Conservation (phyloP, 2,329 filamentous ascomycete genomes). For the Ambrosiella beaveri region DNA sequence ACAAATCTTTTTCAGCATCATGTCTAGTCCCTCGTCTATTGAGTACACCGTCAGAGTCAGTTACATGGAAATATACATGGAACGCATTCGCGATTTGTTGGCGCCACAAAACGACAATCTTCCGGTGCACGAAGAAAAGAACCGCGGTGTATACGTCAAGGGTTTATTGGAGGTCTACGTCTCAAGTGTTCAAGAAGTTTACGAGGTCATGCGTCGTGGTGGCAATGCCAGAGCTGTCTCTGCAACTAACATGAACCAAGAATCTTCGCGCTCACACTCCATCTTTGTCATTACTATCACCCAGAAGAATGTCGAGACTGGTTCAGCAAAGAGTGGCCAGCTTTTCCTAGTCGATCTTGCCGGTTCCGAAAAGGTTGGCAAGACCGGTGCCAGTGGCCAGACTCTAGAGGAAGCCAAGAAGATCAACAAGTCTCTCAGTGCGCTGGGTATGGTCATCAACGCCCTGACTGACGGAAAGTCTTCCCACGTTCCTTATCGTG, state of each 20-base stretch:
- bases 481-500: constrained; percentile 86
- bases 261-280: constrained; percentile 93
- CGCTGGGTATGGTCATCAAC: constrained; percentile 98
- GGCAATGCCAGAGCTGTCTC: constrained; percentile 80
- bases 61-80: constrained; percentile 99
- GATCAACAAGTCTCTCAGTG: constrained; percentile 99
- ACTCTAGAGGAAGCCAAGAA: constrained; percentile 98
- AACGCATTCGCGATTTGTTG: constrained; percentile 85
- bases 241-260: constrained; percentile 97
- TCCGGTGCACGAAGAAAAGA: constrained; percentile 96
- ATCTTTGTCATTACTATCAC: constrained; percentile 95
- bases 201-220: constrained; percentile 88
- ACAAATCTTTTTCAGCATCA: constrained; percentile 91
- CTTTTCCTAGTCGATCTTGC: constrained; percentile 96
- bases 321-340: constrained; percentile 88
- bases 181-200: constrained; percentile 86
- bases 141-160: constrained; percentile 89
- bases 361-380: constrained; percentile 95
- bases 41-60: constrained; percentile 98
- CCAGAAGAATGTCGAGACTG: constrained; percentile 94
- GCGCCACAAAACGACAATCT: constrained; percentile 90
- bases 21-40: constrained; percentile 79
- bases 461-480: constrained; percentile 93
- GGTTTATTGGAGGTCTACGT: constrained; percentile 90
- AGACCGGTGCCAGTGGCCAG: constrained; percentile 93